Evolutionary conservation across 495 filamentous ascomycete genomes (phyloP), one percentile per base, ranked within the genome.

Genomic region (Beverwykella pulmonaria): DNA sequence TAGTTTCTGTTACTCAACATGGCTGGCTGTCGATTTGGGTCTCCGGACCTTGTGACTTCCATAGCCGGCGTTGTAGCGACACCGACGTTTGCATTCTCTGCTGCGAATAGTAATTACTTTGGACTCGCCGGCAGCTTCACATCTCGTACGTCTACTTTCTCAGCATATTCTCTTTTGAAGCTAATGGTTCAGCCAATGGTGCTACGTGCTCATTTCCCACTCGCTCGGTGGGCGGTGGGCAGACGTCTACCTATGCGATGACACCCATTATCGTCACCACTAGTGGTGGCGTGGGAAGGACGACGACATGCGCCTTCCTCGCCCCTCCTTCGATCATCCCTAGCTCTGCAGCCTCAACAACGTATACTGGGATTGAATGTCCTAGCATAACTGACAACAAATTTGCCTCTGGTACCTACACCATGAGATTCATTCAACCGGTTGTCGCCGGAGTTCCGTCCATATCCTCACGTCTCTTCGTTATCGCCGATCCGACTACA

Each of bases 261-360:
- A 65, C 63, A 3, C 63, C 63, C 19, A 52, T 65, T 20, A 65
- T 65, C 23, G 55, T 65, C 8, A 65, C 63, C 4, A 59, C 63
- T 1, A 65, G 63, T 22, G 34, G 48, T 25, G 7, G 26, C 10
- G 39, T 34, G 6, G 56, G 39, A 3, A 60, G 55, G 36, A 61
- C 63, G 14, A 67, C 63, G 23, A 66, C 48, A 19, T 67, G 53
- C 26, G 46, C 25, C 47, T 65, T 67, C 17, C 14, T 56, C 1
- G 50, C 46, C 1, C 61, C 61, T 48, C 22, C 50, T 1, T 70
- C 71, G 15, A 75, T 72, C 47, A 50, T 8, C 26, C 48, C 48
- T 10, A 47, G 12, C n/a, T n/a, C n/a, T 22, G 17, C 25, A 23
- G 49, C 30, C 23, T 61, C 56, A 4, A 67, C 58, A 8, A 59